phyloP scores from a whole-genome alignment of 2,329 filamentous ascomycete species.

The Ilyonectria sp. region DNA sequence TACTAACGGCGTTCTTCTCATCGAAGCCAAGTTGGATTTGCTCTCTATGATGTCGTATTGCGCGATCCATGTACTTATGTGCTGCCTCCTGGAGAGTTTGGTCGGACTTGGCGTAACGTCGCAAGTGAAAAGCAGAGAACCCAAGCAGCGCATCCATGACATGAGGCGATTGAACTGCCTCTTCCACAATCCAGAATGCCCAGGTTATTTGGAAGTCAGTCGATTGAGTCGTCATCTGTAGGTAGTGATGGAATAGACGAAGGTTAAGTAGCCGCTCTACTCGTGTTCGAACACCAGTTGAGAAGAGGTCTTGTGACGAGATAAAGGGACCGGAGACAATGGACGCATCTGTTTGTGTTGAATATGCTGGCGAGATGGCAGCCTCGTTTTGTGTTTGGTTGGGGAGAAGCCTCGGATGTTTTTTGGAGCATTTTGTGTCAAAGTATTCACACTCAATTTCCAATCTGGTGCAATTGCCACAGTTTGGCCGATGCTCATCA shows the following conservation, averaged over 20 bases:
- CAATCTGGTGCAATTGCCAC: slow-evolving; percentile 12
- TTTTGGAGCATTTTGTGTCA: background rate
- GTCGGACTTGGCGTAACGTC: background rate
- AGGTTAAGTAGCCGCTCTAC: slow-evolving; percentile 5
- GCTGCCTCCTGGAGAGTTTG: slow-evolving; percentile 9
- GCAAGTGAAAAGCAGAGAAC: slow-evolving; percentile 18
- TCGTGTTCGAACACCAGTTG: background rate
- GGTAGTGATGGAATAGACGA: slow-evolving; percentile 14
- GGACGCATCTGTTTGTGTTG: background rate
- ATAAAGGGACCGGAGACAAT: background rate
- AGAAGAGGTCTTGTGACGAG: slow-evolving; percentile 5
- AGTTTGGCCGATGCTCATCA: slow-evolving; percentile 11
- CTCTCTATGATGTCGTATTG: slow-evolving; percentile 8
- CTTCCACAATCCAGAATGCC: slow-evolving; percentile 8
- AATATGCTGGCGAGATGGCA: background rate
- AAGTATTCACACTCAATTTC: background rate
- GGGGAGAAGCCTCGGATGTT: background rate
- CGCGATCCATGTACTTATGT: slow-evolving; percentile 11
- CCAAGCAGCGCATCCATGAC: slow-evolving; percentile 23
- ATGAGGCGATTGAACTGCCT: background rate
- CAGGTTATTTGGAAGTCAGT: background rate
- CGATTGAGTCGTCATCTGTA: slow-evolving; percentile 7
- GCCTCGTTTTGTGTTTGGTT: background rate
- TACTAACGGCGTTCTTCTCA: slow-evolving; percentile 5
- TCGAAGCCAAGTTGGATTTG: background rate